Evolutionary conservation across 192 early-diverging fungal genomes (phyloP).

Genomic region (Coemansia sp.): DNA sequence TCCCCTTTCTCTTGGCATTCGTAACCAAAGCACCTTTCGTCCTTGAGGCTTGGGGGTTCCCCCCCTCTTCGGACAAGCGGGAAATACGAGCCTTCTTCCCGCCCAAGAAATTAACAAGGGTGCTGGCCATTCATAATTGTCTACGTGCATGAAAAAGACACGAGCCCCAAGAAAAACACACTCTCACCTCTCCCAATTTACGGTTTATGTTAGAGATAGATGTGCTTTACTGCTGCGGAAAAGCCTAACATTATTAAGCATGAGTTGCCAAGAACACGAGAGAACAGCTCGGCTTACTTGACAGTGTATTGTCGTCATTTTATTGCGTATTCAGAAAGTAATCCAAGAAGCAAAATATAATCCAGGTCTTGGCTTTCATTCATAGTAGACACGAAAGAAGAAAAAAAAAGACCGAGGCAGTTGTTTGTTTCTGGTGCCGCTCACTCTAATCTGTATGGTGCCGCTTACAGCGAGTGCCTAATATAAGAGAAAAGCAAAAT

Average conservation of each 20-base stretch:
- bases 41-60: neutral
- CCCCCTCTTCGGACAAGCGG: neutral
- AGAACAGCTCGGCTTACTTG: neutral
- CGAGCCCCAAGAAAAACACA: neutral
- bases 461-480: neutral
- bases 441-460: constrained; percentile 1
- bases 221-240: constrained; percentile 4
- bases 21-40: neutral
- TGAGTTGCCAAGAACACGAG: neutral
- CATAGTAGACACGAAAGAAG: neutral
- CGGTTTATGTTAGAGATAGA: neutral
- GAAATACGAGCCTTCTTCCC: neutral
- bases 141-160: constrained; percentile 6
- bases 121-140: constrained; percentile 6
- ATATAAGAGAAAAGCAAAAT: constrained; percentile 3
- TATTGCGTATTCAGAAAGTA: neutral
- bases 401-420: too few species aligned
- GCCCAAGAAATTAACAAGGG: neutral
- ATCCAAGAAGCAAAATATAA: neutral
- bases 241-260: constrained; percentile 9
- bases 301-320: neutral
- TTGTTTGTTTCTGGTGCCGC: neutral
- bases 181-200: neutral
- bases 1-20: neutral
- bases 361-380: neutral